Evolutionary conservation across 1,284 basidiomycete species (phyloP), one percentile per base, ranked within the genome.

Genomic region (Cryptococcus amylolentus): DNA sequence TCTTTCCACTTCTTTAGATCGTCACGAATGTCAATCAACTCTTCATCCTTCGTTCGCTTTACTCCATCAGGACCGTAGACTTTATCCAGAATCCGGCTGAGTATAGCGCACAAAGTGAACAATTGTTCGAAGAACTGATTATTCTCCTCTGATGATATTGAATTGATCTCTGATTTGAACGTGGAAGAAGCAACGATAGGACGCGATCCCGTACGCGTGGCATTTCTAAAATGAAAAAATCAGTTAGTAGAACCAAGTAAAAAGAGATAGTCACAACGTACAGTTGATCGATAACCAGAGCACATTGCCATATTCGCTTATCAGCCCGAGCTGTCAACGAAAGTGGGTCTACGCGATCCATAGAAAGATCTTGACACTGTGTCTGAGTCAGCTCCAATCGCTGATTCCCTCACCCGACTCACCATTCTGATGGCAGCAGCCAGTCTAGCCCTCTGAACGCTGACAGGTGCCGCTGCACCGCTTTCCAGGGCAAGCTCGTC

Each of bases 231-330:
- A 47, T n/a, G 20, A 20, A 27, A 16, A 42, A 4, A 20, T 51
- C 41, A 45, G 42, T 10, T 38, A 23, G n/a, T 6, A 7, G n/a
- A 4, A 47, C 4, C 28, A 18, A 47, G 8, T 14, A 23, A 27
- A 47, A 12, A 28, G 16, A 4, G 13, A 23, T 49, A 42, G 20
- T 37, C 16, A 28, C 5, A 6, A 39, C 60, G 9, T 31, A 65
- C 67, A 65, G 66, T 46, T 62, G 52, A 54, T 69, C 67, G 5
- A 69, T 48, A 16, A 67, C 49, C 10, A 57, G 45, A 8, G 60
- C 60, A 47, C 63, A 66, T 31, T 49, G 54, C 66, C 64, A 66
- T 16, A 68, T 58, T 41, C 62, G 45, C 2, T 35, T 38, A n/a
- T 63, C 59, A 3, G 48, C 37, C 42, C 52, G 40, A 12, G 23